These are phyloP conservation scores for Paspalum notatum DNA, from an alignment of 176 grass and related monocot species.

Conservation along the genomic window DNA sequence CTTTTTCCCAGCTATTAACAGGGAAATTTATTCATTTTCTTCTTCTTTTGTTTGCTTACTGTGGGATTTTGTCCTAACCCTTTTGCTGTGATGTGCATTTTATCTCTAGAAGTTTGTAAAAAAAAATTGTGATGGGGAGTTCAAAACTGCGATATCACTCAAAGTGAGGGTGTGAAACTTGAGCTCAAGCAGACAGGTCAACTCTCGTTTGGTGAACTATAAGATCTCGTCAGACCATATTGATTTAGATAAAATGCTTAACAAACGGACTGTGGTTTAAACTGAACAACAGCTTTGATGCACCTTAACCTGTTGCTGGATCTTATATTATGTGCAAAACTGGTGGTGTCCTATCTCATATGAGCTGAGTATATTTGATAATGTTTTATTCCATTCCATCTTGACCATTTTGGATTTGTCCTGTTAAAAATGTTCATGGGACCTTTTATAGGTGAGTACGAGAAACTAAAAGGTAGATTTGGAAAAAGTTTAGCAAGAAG, in stretches of 20 bases:
- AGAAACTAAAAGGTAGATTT: conserved; percentile 11
- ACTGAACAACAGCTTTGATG: background rate
- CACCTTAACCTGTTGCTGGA: background rate
- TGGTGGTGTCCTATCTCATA: conserved; percentile 6
- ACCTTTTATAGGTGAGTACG: background rate
- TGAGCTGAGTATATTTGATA: conserved; percentile 6
- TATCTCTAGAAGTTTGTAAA: background rate
- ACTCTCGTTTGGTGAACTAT: background rate
- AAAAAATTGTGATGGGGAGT: background rate
- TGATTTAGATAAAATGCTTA: conserved; percentile 22
- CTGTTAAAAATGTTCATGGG: background rate
- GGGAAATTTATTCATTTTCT: background rate
- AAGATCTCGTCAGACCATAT: background rate
- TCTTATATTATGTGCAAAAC: conserved; percentile 17
- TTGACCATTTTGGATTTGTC: background rate
- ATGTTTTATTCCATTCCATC: conserved; percentile 2
- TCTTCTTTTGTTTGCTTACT: background rate
- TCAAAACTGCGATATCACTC: background rate
- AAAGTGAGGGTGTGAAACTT: background rate
- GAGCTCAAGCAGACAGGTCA: background rate
- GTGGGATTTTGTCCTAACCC: background rate
- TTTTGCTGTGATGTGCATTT: conserved; percentile 1
- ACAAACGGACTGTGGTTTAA: background rate
- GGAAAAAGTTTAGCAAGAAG: background rate
- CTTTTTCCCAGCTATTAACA: background rate